Evolutionary conservation across 2,329 filamentous ascomycete genomes (phyloP).

Genomic region (Tetracladium maxilliforme): DNA sequence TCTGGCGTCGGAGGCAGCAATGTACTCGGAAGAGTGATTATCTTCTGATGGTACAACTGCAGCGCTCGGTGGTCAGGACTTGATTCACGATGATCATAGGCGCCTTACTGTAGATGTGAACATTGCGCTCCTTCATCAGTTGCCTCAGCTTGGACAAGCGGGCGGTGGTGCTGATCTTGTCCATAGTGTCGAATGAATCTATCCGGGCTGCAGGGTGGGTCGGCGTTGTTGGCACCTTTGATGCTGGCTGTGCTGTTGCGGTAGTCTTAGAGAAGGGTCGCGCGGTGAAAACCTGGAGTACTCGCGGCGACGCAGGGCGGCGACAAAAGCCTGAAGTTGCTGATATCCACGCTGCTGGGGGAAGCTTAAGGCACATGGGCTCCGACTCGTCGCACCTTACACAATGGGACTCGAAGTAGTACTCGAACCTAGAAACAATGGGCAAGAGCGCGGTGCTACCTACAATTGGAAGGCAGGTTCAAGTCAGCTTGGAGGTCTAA

Average conservation of each 20-base stretch:
- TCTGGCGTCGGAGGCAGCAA: conserved; percentile 84
- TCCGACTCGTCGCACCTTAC: too few relatives aligned
- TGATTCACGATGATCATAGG: conserved; percentile 7
- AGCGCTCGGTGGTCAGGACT: conserved; percentile 14
- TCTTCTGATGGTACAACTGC: conserved; percentile 93
- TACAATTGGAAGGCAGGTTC: too few relatives aligned
- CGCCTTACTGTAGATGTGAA: conserved; percentile 78
- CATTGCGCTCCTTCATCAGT: conserved; percentile 73
- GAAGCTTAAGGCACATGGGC: too few relatives aligned
- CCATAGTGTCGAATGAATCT: conserved; percentile 37
- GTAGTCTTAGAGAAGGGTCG: neutral
- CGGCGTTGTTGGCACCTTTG: neutral
- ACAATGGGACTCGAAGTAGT: too few relatives aligned
- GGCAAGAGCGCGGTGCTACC: too few relatives aligned
- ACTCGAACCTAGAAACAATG: too few relatives aligned
- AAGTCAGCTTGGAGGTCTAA: too few relatives aligned
- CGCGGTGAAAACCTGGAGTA: neutral
- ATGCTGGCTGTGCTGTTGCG: neutral
- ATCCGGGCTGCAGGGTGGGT: neutral
- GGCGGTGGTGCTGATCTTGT: conserved; percentile 61
- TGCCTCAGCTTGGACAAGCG: conserved; percentile 64
- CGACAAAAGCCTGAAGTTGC: neutral
- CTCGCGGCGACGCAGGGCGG: neutral
- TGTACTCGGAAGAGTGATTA: conserved; percentile 95
- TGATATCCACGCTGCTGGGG: too few relatives aligned